Percentiles rank a stretch among this genome's conserved stretches.
These are phyloP conservation scores for Saururus chinensis DNA, from an alignment of 164 flowering plant species.

Conservation along the genomic window DNA sequence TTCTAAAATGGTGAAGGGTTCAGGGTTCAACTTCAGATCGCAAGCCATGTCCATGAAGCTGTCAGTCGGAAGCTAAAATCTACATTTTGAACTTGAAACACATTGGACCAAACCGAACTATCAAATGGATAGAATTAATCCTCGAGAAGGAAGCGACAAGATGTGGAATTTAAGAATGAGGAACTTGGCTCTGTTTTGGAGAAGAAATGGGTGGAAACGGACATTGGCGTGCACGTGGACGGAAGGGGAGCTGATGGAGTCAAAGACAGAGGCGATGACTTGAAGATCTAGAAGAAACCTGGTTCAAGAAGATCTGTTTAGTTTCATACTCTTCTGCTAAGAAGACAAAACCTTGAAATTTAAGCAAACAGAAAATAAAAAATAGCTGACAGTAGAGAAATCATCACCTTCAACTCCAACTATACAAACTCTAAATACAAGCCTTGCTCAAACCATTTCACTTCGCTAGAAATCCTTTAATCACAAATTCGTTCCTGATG, in stretches of 20 bases:
- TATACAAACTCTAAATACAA: too few relatives aligned
- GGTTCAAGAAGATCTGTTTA: conserved; percentile 16
- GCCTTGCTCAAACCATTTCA: too few relatives aligned
- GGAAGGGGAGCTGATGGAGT: conserved; percentile 2
- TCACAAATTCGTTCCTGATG: too few relatives aligned
- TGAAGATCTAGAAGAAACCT: conserved; percentile 12
- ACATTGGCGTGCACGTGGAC: conserved; percentile 3
- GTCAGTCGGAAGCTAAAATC: not conserved
- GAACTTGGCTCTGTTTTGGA: not conserved
- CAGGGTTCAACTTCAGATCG: too few relatives aligned
- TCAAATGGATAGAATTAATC: too few relatives aligned
- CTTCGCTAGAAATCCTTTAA: too few relatives aligned
- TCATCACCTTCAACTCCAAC: too few relatives aligned
- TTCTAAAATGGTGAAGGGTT: not conserved
- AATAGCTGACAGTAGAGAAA: not conserved
- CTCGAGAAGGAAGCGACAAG: too few relatives aligned
- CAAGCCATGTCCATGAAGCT: too few relatives aligned
- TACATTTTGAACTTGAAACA: not conserved
- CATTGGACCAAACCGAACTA: not conserved
- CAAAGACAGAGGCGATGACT: conserved; percentile 4
- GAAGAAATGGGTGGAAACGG: not conserved
- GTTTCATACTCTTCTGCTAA: conserved; percentile 21
- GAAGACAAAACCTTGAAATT: conserved; percentile 19
- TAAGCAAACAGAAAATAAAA: not conserved
- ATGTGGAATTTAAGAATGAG: not conserved